A percentile compares a stretch with the other conserved stretches of the same genome.
These are phyloP conservation scores for Amanita pseudoporphyria DNA, from an alignment of 768 basidiomycete genomes.

Conservation along the genomic window DNA sequence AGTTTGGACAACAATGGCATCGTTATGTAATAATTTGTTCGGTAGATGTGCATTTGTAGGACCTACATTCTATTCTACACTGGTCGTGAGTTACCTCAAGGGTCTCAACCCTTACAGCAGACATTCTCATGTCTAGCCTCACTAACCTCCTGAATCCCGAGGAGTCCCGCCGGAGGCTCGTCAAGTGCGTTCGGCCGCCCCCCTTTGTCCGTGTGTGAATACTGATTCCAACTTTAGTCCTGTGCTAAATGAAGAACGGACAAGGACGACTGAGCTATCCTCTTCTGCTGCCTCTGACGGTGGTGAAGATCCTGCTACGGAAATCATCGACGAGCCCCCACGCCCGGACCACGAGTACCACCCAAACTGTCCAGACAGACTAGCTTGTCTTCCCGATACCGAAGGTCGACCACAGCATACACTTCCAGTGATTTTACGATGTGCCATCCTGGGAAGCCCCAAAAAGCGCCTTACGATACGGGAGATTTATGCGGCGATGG, in stretches of 20 bases:
- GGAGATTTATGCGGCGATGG: slow-evolving; percentile 83
- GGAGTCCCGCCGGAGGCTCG: slow-evolving; percentile 24
- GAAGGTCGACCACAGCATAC: slow-evolving; percentile 76
- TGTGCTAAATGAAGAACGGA: slow-evolving; percentile 8
- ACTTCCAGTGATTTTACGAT: slow-evolving; percentile 75
- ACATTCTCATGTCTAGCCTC: slow-evolving; percentile 41
- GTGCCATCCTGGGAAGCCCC: slow-evolving; percentile 72
- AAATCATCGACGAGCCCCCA: slow-evolving; percentile 15
- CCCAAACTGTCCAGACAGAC: slow-evolving; percentile 67
- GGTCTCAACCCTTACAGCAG: neutral
- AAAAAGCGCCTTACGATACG: slow-evolving; percentile 71
- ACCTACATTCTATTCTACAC: no score
- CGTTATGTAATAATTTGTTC: slow-evolving; percentile 9
- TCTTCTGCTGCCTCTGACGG: slow-evolving; percentile 27
- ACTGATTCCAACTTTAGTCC: neutral
- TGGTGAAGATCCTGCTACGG: slow-evolving; percentile 20
- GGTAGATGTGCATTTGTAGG: slow-evolving; percentile 4
- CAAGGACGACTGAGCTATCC: slow-evolving; percentile 19
- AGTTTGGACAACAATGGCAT: slow-evolving; percentile 8
- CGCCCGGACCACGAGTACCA: slow-evolving; percentile 43
- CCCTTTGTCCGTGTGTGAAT: neutral
- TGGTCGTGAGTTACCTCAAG: slow-evolving; percentile 1
- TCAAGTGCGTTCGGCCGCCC: slow-evolving; percentile 27
- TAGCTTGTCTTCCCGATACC: slow-evolving; percentile 72
- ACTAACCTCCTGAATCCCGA: slow-evolving; percentile 49